Conservation (phyloP, 2,329 filamentous ascomycete species). For the Cryphonectria parasitica region DNA sequence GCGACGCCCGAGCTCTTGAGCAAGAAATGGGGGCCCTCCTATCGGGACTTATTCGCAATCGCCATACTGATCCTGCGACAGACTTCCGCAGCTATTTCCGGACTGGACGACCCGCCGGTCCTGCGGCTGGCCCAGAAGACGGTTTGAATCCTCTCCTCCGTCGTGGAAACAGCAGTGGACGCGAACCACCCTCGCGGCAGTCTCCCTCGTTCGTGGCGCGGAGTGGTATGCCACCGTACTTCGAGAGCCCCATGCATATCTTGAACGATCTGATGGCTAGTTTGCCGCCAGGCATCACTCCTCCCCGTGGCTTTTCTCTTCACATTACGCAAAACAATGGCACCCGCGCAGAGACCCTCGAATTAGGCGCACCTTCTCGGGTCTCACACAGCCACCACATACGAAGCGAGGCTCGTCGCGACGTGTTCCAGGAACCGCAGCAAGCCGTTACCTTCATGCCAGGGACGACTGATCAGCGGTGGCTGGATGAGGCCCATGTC, state of each 20-base stretch:
- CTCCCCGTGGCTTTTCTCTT: constrained; percentile 52
- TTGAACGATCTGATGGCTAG: constrained; percentile 61
- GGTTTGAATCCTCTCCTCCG: constrained; percentile 86
- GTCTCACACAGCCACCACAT: constrained; percentile 43
- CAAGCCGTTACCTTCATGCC: constrained; percentile 77
- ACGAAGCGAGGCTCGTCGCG: constrained; percentile 54
- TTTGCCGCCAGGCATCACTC: constrained; percentile 50
- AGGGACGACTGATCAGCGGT: constrained; percentile 73
- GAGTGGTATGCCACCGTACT: constrained; percentile 47
- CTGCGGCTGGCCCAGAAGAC: constrained; percentile 69
- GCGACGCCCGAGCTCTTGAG: constrained; percentile 19
- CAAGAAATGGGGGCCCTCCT: constrained; percentile 22
- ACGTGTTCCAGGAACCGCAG: constrained; percentile 63
- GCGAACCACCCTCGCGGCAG: constrained; percentile 53
- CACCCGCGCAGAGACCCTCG: constrained; percentile 54
- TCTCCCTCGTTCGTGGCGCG: constrained; percentile 56
- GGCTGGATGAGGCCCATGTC: constrained; percentile 88
- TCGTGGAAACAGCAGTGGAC: constrained; percentile 52
- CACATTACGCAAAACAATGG: constrained; percentile 56
- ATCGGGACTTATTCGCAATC: constrained; percentile 23
- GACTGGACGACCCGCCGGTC: constrained; percentile 55
- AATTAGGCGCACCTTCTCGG: constrained; percentile 50
- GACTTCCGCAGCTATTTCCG: constrained; percentile 57
- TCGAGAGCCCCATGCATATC: constrained; percentile 58
- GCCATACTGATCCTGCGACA: constrained; percentile 32